Evolutionary conservation across 75 land plant species (phyloP).

Genomic region (Pinus taeda): DNA sequence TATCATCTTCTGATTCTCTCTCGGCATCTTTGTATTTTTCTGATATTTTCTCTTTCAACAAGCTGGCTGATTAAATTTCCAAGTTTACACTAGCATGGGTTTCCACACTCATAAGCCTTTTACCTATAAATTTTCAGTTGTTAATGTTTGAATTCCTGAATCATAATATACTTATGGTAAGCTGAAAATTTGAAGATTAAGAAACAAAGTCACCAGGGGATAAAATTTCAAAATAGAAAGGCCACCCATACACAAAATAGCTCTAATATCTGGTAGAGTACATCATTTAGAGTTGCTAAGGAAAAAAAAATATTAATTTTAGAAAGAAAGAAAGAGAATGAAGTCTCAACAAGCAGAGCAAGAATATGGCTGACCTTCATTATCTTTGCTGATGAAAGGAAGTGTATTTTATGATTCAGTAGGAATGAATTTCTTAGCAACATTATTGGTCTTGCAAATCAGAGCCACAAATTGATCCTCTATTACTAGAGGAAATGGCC

Average conservation of each 20-base stretch:
- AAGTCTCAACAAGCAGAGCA: not conserved
- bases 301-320: not conserved
- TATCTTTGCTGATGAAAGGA: constrained; percentile 2
- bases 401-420: not conserved
- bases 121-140: not conserved
- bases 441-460: not conserved
- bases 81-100: not conserved
- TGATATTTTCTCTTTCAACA: not conserved
- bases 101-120: not conserved
- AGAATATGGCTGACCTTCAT: not conserved
- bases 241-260: too few relatives aligned
- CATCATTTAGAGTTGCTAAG: too few relatives aligned
- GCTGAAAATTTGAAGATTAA: too few relatives aligned
- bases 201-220: too few relatives aligned
- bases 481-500: constrained; percentile 2
- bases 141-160: not conserved
- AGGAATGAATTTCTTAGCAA: not conserved
- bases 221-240: too few relatives aligned
- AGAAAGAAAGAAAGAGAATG: not conserved
- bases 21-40: not conserved
- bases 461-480: not conserved
- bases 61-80: not conserved
- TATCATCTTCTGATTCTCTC: not conserved
- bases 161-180: not conserved
- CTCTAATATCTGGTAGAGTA: too few relatives aligned